Evolutionary conservation across 164 flowering plant genomes (phyloP), one percentile per base, ranked within the genome.

Genomic region (grape (Vitis vinifera)): DNA sequence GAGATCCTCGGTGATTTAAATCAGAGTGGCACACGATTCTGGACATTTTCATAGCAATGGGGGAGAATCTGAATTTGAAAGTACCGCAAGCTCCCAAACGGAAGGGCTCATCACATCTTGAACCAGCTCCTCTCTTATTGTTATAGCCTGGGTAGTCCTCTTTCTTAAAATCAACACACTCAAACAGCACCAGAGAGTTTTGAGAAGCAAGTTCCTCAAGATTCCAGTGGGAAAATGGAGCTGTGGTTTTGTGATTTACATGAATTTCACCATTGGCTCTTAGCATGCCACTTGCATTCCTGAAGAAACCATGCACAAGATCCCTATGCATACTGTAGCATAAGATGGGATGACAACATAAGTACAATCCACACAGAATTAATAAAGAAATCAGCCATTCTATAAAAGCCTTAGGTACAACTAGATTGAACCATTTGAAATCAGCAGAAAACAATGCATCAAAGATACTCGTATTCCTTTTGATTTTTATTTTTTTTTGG

Each of bases 231-330:
- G 59, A 50, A 68, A 67, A 87, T 53, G 91, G 91, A 2, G 48
- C 13, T 4, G 73, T 65, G 2, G 80, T 86, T 75, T 89, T 89
- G 78, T 89, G 90, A 15, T 51, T 80, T 7, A 89, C 83, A 64
- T 89, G 94, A 62, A 86, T 73, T 78, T 89, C 90, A 16, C 94
- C 94, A 63, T 71, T 23, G 0, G 67, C 67, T 55, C 79, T 69
- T 37, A 88, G 78, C 93, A 89, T 83, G 19, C 55, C 19, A 23
- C 83, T 77, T 29, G 93, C 86, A 70, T 73, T 82, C 71, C 44
- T 57, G 16, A 88, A 80, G 74, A 86, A 85, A 2, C 81, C 82
- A 16, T 15, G 31, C 59, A 88, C 80, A 64, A 88, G 80, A 8
- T 44, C 27, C 75, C 60, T 72, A 37, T 17, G 17, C 17, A 17